These are phyloP conservation scores for Trypanosoma platydactyli DNA, from an alignment of 208 protist genomes.

Conservation along the genomic window DNA sequence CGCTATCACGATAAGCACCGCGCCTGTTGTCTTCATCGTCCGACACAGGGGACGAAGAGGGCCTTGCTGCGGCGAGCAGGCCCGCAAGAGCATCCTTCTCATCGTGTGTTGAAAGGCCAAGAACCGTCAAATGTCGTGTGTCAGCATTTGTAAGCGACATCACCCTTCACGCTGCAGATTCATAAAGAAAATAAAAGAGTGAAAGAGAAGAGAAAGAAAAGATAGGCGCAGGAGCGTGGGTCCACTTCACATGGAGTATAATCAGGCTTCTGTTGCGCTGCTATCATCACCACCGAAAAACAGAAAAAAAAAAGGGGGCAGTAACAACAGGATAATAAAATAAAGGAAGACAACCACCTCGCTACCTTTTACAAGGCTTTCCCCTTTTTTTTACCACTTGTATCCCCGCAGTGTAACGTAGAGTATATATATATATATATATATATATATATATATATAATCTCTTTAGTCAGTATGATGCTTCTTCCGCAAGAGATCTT, in stretches of 20 bases:
- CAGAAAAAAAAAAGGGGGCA: too few relatives aligned
- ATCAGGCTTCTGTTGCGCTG: too few relatives aligned
- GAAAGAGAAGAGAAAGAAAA: conserved; percentile 14
- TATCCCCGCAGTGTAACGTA: background rate
- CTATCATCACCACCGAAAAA: too few relatives aligned
- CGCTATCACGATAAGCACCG: background rate
- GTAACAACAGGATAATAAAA: too few relatives aligned
- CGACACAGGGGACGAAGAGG: background rate
- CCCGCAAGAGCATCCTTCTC: conserved; percentile 49
- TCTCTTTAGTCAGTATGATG: background rate
- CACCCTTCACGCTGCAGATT: conserved; percentile 9
- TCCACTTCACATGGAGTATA: too few relatives aligned
- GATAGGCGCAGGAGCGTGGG: conserved; percentile 7
- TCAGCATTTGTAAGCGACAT: conserved; percentile 37
- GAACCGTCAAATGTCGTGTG: conserved; percentile 39
- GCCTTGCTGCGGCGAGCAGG: conserved; percentile 18
- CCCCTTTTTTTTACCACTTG: too few relatives aligned
- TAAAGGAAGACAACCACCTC: too few relatives aligned
- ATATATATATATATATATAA: background rate
- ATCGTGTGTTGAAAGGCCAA: conserved; percentile 36
- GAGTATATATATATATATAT: background rate
- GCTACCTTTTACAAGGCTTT: too few relatives aligned
- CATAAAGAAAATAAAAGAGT: conserved; percentile 13
- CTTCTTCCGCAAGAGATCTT: conserved; percentile 12
- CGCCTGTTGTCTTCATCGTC: background rate